Evolutionary conservation across 2,329 filamentous ascomycete genomes (phyloP).

Genomic region (Xylariomycetidae sp.): DNA sequence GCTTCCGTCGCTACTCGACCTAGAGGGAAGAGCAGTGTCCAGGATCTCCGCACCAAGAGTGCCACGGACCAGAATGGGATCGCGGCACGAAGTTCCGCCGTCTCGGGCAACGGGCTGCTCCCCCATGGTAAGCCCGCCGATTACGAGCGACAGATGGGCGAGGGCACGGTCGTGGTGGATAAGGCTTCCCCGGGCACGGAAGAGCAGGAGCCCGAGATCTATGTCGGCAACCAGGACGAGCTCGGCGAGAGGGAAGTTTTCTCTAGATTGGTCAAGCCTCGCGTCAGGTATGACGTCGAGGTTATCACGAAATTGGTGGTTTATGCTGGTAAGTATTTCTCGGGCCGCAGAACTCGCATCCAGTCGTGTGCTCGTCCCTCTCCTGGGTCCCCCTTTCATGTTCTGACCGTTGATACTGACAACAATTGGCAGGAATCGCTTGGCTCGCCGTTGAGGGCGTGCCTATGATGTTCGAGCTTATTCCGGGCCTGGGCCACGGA

Average conservation of each 20-base stretch:
- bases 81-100: slow-evolving; percentile 14
- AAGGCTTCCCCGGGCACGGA: slow-evolving; percentile 25
- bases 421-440: slow-evolving; percentile 22
- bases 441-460: slow-evolving; percentile 35
- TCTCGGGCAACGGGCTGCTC: slow-evolving; percentile 15
- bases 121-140: slow-evolving; percentile 37
- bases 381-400: neutral
- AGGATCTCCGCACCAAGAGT: slow-evolving; percentile 35
- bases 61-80: slow-evolving; percentile 25
- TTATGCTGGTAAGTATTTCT: slow-evolving; percentile 65
- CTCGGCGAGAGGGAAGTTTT: slow-evolving; percentile 75
- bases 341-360: too few relatives aligned
- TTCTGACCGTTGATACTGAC: slow-evolving; percentile 3
- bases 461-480: slow-evolving; percentile 35
- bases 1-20: too few relatives aligned
- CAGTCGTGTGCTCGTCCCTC: too few relatives aligned
- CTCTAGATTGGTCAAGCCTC: slow-evolving; percentile 72
- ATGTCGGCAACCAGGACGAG: slow-evolving; percentile 40
- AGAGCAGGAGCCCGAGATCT: slow-evolving; percentile 31
- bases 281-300: slow-evolving; percentile 96
- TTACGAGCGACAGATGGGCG: slow-evolving; percentile 70
- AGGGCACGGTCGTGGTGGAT: slow-evolving; percentile 44
- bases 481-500: slow-evolving; percentile 31
- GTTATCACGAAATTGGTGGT: slow-evolving; percentile 95
- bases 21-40: slow-evolving; percentile 38